Evolutionary conservation across 225 moss, liverwort and hornwort genomes (phyloP), one percentile per base, ranked within the genome.

Genomic region (Physcomitrellopsis africana): DNA sequence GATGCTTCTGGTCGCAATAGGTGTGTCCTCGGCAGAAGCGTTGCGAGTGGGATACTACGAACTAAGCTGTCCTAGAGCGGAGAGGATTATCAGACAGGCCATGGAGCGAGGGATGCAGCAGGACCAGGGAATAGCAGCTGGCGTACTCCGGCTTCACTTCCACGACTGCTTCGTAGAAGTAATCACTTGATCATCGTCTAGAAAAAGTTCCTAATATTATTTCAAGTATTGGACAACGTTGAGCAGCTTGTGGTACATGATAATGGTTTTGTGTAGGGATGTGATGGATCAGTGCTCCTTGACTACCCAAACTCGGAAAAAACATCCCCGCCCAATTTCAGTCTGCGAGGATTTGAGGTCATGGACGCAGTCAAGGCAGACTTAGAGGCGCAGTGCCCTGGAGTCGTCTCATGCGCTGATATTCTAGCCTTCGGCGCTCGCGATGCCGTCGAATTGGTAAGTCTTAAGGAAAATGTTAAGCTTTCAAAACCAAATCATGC

Each of bases 151-250:
- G 2, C 78, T 87, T 5, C 86, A 87, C 76, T 87, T 87, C 68
- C 86, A 84, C 60, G 86, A 84, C 79, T 87, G 86, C 76, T 83
- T 87, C 13, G 86, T 87, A 27, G 72, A 81, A 75, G 83, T 83
- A 74, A 18, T 56, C 16, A 51, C 51, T 1, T 51, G 51, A 51
- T 51, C 51, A 51, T 14, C 51, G 14, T 14, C 68, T 16, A 9
- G 48, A 24, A 67, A 16, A 27, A 51, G 27, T 6, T 19, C 10
- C 53, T 51, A 49, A 17, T n/a, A 14, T 1, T 43, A 15, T 10
- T 43, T 42, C 6, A 22, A 12, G 68, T 32, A 0, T 37, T 68
- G 6, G 68, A 53, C 68, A 23, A 37, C 53, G 18, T 52, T 9
- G 18, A 19, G 37, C 53, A 51, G 66, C 23, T 68, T 32, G 24